Evolutionary conservation across 2,329 filamentous ascomycete species (phyloP).

Genomic region (Microthyrium microscopicum): DNA sequence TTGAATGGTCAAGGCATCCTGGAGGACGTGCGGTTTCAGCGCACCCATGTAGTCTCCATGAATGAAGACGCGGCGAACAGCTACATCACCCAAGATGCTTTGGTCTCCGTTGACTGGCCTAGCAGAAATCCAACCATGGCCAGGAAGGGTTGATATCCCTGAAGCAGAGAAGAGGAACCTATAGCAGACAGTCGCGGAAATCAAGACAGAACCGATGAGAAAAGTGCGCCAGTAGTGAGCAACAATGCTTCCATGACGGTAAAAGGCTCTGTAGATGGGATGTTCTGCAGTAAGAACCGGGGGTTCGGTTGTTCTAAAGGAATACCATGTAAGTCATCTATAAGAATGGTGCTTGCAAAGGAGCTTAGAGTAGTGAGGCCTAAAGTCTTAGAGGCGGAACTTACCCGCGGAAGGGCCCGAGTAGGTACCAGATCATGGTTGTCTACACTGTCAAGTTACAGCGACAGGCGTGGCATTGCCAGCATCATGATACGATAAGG

Average conservation of each 20-base stretch:
- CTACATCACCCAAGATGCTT: slow-evolving; percentile 46
- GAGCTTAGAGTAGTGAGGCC: slow-evolving; percentile 5
- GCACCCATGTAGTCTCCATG: slow-evolving; percentile 69
- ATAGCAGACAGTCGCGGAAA: slow-evolving; percentile 55
- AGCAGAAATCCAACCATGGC: slow-evolving; percentile 68
- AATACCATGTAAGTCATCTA: background rate
- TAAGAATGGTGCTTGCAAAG: slow-evolving; percentile 2
- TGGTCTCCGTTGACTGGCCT: slow-evolving; percentile 40
- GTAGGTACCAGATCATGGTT: slow-evolving; percentile 66
- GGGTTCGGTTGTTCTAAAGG: slow-evolving; percentile 52
- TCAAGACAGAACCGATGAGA: slow-evolving; percentile 56
- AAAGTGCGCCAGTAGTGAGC: slow-evolving; percentile 58
- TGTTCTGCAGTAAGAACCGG: slow-evolving; percentile 48
- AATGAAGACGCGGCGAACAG: slow-evolving; percentile 69
- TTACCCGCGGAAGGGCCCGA: slow-evolving; percentile 63
- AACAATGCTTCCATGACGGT: slow-evolving; percentile 52
- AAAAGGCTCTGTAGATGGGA: slow-evolving; percentile 46
- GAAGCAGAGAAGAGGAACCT: slow-evolving; percentile 59
- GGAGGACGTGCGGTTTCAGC: slow-evolving; percentile 46
- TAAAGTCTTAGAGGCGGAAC: slow-evolving; percentile 17
- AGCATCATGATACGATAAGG: too few species aligned
- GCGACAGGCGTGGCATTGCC: too few species aligned
- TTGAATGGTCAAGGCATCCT: slow-evolving; percentile 52
- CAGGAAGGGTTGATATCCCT: slow-evolving; percentile 53
- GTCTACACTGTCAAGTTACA: too few species aligned